Evolutionary conservation across 225 moss, liverwort and hornwort genomes (phyloP).

Genomic region (Lunularia cruciata): DNA sequence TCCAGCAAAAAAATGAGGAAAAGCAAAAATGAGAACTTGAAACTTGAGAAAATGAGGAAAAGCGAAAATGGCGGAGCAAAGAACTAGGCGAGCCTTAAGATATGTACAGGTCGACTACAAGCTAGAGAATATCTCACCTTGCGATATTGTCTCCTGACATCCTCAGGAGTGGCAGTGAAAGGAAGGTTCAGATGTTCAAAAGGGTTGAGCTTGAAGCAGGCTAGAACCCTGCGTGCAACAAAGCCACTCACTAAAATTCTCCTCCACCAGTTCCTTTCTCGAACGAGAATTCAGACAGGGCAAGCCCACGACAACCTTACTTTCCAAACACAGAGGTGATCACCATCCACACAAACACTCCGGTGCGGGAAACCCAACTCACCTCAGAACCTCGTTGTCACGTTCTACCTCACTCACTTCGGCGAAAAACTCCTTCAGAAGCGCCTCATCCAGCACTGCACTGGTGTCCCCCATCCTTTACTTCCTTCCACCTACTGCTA

Average conservation of each 20-base stretch:
- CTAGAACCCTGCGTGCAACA: conserved; percentile 55
- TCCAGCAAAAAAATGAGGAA: too few species aligned
- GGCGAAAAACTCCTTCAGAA: conserved; percentile 95
- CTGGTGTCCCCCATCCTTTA: conserved; percentile 63
- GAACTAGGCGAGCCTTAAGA: too few species aligned
- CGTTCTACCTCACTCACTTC: conserved; percentile 98
- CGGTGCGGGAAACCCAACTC: background rate
- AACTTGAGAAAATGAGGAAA: too few species aligned
- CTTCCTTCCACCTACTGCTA: background rate
- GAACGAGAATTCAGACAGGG: background rate
- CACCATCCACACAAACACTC: too few species aligned
- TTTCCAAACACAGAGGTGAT: too few species aligned
- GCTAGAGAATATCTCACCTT: conserved; percentile 41
- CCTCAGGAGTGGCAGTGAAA: conserved; percentile 77
- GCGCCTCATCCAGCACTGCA: conserved; percentile 63
- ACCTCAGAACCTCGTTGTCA: conserved; percentile 86
- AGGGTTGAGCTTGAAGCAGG: conserved; percentile 98
- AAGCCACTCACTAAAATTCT: background rate
- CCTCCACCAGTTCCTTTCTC: background rate
- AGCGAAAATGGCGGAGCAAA: too few species aligned
- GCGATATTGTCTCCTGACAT: conserved; percentile 88
- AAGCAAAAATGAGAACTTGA: too few species aligned
- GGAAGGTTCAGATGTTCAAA: conserved; percentile 93
- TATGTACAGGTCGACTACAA: too few species aligned
- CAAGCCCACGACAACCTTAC: background rate